phyloP scores from a whole-genome alignment of 73 alveolate species.

The Durusdinium trenchii region DNA sequence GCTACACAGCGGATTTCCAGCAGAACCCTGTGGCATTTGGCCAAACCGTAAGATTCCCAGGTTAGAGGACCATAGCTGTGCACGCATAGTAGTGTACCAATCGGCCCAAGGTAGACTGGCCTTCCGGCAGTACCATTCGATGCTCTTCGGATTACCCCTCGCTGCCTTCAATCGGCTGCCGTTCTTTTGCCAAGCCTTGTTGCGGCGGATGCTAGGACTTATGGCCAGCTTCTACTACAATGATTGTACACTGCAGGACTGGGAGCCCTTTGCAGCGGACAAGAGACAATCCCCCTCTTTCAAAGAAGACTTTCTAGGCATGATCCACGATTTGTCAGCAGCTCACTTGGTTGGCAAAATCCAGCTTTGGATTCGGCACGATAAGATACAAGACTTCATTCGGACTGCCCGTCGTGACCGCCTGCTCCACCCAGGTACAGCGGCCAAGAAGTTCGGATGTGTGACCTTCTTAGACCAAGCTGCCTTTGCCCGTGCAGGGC shows the following conservation, averaged over 20 bases:
- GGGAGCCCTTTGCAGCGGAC: background rate
- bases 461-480: constrained; percentile 33
- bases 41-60: constrained; percentile 57
- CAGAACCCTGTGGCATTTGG: constrained; percentile 34
- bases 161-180: constrained; percentile 65
- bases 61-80: background rate
- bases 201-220: background rate
- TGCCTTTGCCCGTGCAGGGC: background rate
- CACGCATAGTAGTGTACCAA: constrained; percentile 10
- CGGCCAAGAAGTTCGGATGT: constrained; percentile 21
- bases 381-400: constrained; percentile 3
- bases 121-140: background rate
- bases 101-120: too few relatives aligned
- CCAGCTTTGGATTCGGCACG: background rate
- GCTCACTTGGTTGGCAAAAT: background rate
- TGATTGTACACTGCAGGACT: constrained; percentile 9
- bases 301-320: background rate
- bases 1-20: background rate
- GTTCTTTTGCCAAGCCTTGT: background rate
- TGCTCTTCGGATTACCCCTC: constrained; percentile 52
- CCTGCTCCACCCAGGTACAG: background rate
- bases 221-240: background rate
- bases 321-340: background rate
- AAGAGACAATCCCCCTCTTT: background rate
- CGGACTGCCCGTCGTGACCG: background rate